Base-by-base conservation (phyloP, 2,329 filamentous ascomycete species). In the Exophiala viscosa region DNA sequence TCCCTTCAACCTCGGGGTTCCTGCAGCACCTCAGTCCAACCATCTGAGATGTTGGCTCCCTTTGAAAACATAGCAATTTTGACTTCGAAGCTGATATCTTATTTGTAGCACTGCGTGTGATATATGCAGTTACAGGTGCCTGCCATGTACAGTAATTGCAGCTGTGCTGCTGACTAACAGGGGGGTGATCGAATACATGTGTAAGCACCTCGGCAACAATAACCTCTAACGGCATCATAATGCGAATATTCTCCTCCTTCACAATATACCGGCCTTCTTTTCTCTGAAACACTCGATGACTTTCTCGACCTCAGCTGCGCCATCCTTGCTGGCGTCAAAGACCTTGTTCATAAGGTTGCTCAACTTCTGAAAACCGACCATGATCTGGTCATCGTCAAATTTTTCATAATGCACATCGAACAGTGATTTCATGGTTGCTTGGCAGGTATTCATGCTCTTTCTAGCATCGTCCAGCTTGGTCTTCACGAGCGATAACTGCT, bases 371-470 rank as follows among this genome's bases (percentile, higher is more conserved):
- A 59, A 39, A 11, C 40, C 40, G 13, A 13, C 23, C 57, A 59
- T 59, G 7, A 48, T 52, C 28, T 50, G 28, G 32, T 57, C 48
- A n/a, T 55, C 38, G 36, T 57, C 48, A 32, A 59, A 57, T 9
- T 10, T 38, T 3, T 39, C 36, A 23, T 47, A 46, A 28, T 59
- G 23, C 11, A n/a, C 17, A 42, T 59, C 57, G 18, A 57, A 59
- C 31, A 57, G 41, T 13, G 36, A 33, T 45, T 48, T 59, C 57
- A 59, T 59, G 3, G 51, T 40, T 33, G 18, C 44, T 28, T 59
- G 57, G 38, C 57, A 56, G n/a, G 18, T 48, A 32, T 55, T 53
- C 31, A 57, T 55, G 20, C 20, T 47, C 17, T 35, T 51, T 23
- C 40, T 39, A 5, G 51, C 45, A 31, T 54, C 45, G 31, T 52